These are phyloP conservation scores for Erodium texanum DNA, from an alignment of 441 rosid genomes.

Conservation along the genomic window DNA sequence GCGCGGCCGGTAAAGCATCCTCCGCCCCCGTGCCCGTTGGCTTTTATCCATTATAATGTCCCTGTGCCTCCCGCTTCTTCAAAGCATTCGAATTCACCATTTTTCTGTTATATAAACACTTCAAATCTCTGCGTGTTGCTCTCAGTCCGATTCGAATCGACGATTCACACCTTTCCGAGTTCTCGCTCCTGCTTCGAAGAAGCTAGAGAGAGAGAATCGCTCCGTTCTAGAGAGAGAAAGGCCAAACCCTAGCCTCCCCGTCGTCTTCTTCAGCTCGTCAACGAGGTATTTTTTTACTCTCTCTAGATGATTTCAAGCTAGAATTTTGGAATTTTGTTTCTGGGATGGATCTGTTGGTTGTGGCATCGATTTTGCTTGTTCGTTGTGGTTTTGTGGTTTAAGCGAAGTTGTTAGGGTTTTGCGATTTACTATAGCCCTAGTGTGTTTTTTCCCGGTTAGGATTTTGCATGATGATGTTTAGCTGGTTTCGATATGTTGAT, in stretches of 20 bases:
- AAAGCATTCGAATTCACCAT: constrained; percentile 31
- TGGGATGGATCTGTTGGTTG: not conserved
- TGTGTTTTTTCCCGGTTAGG: not conserved
- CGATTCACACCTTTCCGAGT: not conserved
- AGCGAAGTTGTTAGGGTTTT: not conserved
- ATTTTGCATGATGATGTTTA: not conserved
- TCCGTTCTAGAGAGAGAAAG: not conserved
- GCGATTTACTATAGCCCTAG: not conserved
- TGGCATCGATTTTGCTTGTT: not conserved
- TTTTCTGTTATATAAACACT: not conserved
- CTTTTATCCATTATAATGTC: not conserved
- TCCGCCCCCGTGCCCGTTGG: constrained; percentile 30
- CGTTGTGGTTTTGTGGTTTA: not conserved
- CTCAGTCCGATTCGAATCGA: not conserved
- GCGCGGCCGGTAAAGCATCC: too few relatives aligned
- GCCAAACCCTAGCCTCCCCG: not conserved
- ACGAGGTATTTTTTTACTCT: not conserved
- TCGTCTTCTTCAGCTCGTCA: constrained; percentile 1
- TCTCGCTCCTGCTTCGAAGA: not conserved
- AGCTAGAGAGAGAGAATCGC: not conserved
- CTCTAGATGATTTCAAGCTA: not conserved
- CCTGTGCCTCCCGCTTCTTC: constrained; percentile 43
- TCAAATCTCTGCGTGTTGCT: not conserved
- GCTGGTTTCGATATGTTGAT: too few relatives aligned
- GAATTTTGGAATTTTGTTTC: not conserved